Base-by-base conservation (phyloP, 23 red algal genomes). In the Gracilaria caudata region DNA sequence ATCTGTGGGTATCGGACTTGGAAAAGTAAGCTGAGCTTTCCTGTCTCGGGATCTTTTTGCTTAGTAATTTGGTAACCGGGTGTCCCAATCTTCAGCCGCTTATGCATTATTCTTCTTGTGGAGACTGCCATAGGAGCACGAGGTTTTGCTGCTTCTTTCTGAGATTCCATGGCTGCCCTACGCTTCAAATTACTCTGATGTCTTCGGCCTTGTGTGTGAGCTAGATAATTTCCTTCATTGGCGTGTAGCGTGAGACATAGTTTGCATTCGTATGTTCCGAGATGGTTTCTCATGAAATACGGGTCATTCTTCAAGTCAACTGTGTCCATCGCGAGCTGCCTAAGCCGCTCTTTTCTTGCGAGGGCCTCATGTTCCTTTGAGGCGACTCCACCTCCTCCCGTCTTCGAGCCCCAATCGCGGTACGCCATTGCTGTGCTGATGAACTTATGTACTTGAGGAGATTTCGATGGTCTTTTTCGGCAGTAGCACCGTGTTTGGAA, bases 191-290 rank as follows among this genome's bases (percentile, higher is more conserved):
- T 98, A 34, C 77, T 81, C 84, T 98, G 97, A 86, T 99, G 97
- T 55, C 97, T 47, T 30, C 97, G 63, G 30, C 97, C 92, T 36
- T 93, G 86, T 14, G 97, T 92, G 82, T 99, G 97, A 14, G 93
- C 97, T 8, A 99, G 84, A 63, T 99, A 99, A 38, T 95, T 95
- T 23, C 92, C 97, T 30, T 99, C 97, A 43, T 91, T 99, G 4
- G 86, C 77, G 41, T 99, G 97, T 34, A 95, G 60, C 1, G 97
- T 96, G 26, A 94, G 82, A 86, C 97, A 99, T 25, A 99, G 82
- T 73, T 95, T 95, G 60, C 97, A 99, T 72, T 99, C 97, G 29
- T 92, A 87, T 1, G 93, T 80, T 7, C 97, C 97, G 36, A 99
- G 80, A 49, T 94, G 97, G 49, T 99, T 99, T 30, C 93, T 82